Conservation (phyloP, 768 basidiomycete species). For the Strobilomyces dryophilus region DNA sequence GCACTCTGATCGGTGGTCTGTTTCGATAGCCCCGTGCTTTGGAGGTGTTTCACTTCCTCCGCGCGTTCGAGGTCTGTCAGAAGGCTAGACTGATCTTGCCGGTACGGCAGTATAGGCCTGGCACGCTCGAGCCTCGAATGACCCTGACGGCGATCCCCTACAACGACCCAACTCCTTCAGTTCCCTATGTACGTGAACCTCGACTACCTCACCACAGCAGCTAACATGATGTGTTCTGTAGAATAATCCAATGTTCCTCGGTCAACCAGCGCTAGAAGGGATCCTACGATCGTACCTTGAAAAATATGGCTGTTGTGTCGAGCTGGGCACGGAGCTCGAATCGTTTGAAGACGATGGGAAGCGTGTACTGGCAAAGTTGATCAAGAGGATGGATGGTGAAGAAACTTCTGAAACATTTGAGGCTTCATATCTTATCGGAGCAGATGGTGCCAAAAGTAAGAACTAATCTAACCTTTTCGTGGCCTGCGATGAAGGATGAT, state of each 20-base stretch:
- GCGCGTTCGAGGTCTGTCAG: constrained; percentile 35
- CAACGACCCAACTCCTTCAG: constrained; percentile 20
- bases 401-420: constrained; percentile 26
- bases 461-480: not conserved
- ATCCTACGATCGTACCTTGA: constrained; percentile 19
- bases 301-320: constrained; percentile 22
- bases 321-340: constrained; percentile 42
- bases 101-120: constrained; percentile 32
- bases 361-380: constrained; percentile 35
- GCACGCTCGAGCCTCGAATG: constrained; percentile 15
- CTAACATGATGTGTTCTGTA: not conserved
- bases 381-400: constrained; percentile 22
- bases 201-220: not conserved
- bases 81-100: constrained; percentile 25
- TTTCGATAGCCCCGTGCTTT: constrained; percentile 31
- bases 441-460: constrained; percentile 37
- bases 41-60: constrained; percentile 40
- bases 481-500: not conserved
- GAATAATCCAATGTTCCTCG: constrained; percentile 12
- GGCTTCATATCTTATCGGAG: constrained; percentile 35
- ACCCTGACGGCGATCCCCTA: not conserved
- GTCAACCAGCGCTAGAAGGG: constrained; percentile 30
- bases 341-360: constrained; percentile 38
- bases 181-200: constrained; percentile 22
- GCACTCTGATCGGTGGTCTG: not conserved